Base-by-base conservation (phyloP, 2,329 filamentous ascomycete genomes). In the Colletotrichum falcatum region DNA sequence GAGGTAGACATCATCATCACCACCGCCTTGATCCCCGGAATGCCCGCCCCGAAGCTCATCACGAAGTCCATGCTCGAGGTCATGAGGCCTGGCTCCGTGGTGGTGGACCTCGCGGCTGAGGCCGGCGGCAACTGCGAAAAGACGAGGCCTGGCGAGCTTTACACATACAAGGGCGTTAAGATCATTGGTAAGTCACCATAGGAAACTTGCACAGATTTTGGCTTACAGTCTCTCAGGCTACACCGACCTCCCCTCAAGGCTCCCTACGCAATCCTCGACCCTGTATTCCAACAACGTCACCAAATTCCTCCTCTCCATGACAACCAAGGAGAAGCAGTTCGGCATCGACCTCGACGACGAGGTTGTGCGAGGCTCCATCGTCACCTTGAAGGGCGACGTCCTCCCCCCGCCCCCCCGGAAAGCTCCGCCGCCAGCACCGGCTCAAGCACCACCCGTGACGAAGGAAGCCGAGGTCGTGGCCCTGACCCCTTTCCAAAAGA, bases 1-100 rank as follows among this genome's bases (percentile, higher is more conserved):
- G 94, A 97, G 48, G 94, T 97, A 61, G 94, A 97, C 80, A 97
- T 97, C 73, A 92, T 97, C 72, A 92, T 97, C 78, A 97, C 94
- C 1, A 97, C 94, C 1, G 94, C 94, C n/a, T 81, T 97, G 75
- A 97, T 97, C 71, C 94, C 94, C 0, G 94, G 94, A 66, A 92
- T 88, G 74, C 92, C 92, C 35, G 94, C 94, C 0, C 94, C 94
- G 0, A 95, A 92, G 76, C 85, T 97, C 37, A 95, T 97, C 76
- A 95, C 92, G 5, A 92, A 93, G 80, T 81, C 89, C 74, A 94
- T 94, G 88, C 85, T 95, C 35, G 87, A 91, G 74, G 90, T 92
- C 54, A 97, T 97, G 94, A 97, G 93, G 79, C 94, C 94, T 3
- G 94, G 94, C 28, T 96, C 93, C 3, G 92, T 97, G 4, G 86